These are phyloP conservation scores for Suillus decipiens DNA, from an alignment of 768 basidiomycete species.

Conservation along the genomic window DNA sequence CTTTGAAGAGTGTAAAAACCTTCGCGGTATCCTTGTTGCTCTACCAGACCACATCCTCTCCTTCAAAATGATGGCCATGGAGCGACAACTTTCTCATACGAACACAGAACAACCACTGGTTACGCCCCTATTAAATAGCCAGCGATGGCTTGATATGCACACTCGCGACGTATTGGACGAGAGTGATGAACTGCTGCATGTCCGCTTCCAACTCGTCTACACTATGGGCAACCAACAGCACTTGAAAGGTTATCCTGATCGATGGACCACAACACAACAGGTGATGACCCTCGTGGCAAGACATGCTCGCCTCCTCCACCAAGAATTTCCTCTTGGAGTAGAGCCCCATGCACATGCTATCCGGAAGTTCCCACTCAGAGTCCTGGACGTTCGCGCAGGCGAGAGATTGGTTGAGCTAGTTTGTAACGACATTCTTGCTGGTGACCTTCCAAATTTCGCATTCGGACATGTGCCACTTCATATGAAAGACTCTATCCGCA, in stretches of 20 bases:
- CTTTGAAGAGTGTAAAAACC: slow-evolving; percentile 32
- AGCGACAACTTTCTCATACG: slow-evolving; percentile 27
- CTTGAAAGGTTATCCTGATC: slow-evolving; percentile 41
- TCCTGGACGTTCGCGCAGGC: slow-evolving; percentile 9
- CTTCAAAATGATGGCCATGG: slow-evolving; percentile 42
- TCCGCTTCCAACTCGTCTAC: slow-evolving; percentile 49
- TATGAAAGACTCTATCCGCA: slow-evolving; percentile 18
- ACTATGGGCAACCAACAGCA: slow-evolving; percentile 38
- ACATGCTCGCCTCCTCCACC: slow-evolving; percentile 2
- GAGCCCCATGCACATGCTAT: neutral
- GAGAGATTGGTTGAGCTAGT: neutral
- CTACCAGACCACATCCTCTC: slow-evolving; percentile 57
- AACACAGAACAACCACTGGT: too few species aligned
- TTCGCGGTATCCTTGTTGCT: slow-evolving; percentile 43
- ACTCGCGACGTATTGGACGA: slow-evolving; percentile 33
- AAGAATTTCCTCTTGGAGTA: slow-evolving; percentile 9
- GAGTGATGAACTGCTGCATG: slow-evolving; percentile 40
- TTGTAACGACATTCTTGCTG: slow-evolving; percentile 22
- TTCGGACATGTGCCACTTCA: slow-evolving; percentile 22
- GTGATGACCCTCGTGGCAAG: slow-evolving; percentile 32
- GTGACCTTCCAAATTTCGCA: slow-evolving; percentile 18
- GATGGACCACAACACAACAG: slow-evolving; percentile 44
- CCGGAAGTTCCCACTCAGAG: slow-evolving; percentile 12
- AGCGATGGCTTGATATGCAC: slow-evolving; percentile 23
- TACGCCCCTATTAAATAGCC: slow-evolving; percentile 20